Conservation (phyloP, 2,329 filamentous ascomycete species). For the Colletotrichum euphorbiae region DNA sequence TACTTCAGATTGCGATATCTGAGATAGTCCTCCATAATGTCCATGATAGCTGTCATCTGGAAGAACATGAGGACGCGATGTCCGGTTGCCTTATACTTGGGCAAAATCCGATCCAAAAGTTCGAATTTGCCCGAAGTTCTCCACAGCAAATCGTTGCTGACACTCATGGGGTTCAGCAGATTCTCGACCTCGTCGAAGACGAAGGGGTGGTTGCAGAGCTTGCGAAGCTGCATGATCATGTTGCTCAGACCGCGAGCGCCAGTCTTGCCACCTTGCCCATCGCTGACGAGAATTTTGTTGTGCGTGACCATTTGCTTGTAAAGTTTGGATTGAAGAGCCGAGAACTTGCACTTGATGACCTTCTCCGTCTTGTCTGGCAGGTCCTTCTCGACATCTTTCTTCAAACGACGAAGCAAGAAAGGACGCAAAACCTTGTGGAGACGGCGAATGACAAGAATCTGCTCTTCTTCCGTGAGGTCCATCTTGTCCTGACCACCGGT, state of each 20-base stretch:
- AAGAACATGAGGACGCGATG: conserved; percentile 99
- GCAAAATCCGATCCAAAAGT: conserved; percentile 88
- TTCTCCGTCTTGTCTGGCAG: conserved; percentile 98
- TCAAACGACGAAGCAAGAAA: conserved; percentile 96
- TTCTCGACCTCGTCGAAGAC: conserved; percentile 98
- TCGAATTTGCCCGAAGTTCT: conserved; percentile 97
- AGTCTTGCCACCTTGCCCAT: conserved; percentile 95
- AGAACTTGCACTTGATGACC: conserved; percentile 99
- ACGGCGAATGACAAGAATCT: conserved; percentile 96
- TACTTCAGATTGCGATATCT: conserved; percentile 86
- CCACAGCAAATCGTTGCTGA: conserved; percentile 95
- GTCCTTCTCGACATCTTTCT: conserved; percentile 99
- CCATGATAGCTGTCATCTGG: conserved; percentile 99
- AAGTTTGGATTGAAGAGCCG: conserved; percentile 88
- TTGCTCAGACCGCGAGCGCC: conserved; percentile 96
- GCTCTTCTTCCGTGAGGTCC: conserved; percentile 99
- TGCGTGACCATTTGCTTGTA: conserved; percentile 98
- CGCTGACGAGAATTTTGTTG: conserved; percentile 93
- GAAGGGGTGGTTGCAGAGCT: conserved; percentile 98
- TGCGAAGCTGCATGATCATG: conserved; percentile 99
- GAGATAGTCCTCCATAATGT: conserved; percentile 99
- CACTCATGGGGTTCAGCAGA: conserved; percentile 91
- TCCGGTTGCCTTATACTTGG: conserved; percentile 90
- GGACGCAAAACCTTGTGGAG: conserved; percentile 97
- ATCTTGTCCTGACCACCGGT: conserved; percentile 98